Conservation (phyloP, 768 basidiomycete genomes). For the Pleurotus platypus region DNA sequence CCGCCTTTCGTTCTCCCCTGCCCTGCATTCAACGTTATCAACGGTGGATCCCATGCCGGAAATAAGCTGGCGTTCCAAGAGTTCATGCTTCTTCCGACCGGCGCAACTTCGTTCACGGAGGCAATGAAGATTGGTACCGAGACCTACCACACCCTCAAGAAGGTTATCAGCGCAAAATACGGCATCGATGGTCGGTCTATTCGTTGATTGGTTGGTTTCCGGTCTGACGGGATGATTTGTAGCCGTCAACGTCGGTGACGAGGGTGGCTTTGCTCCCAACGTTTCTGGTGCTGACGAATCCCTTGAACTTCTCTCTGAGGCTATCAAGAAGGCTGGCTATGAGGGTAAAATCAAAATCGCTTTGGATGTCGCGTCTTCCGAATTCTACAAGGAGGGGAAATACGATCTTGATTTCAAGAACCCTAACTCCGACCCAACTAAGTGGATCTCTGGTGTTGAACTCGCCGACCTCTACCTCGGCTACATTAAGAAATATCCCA, state of each 20-base stretch:
- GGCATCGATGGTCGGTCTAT: slow-evolving; percentile 85
- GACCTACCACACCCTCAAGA: slow-evolving; percentile 97
- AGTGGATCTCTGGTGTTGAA: slow-evolving; percentile 91
- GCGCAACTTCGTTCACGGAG: slow-evolving; percentile 88
- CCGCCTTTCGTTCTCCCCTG: slow-evolving; percentile 88
- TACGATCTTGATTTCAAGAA: slow-evolving; percentile 99
- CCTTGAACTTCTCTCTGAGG: slow-evolving; percentile 91
- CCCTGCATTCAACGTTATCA: slow-evolving; percentile 99
- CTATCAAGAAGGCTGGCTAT: slow-evolving; percentile 97
- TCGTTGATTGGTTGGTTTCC: slow-evolving; percentile 10
- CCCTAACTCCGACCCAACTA: slow-evolving; percentile 96
- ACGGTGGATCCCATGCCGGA: slow-evolving; percentile 98
- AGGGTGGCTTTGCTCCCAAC: slow-evolving; percentile 99
- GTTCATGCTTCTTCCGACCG: slow-evolving; percentile 98
- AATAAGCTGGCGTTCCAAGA: slow-evolving; percentile 99
- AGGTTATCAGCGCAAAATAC: slow-evolving; percentile 98
- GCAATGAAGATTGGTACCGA: slow-evolving; percentile 99
- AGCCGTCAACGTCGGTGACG: slow-evolving; percentile 99
- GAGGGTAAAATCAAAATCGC: slow-evolving; percentile 99
- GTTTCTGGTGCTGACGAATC: slow-evolving; percentile 96
- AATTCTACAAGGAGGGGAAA: slow-evolving; percentile 99
- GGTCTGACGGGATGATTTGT: slow-evolving; percentile 13
- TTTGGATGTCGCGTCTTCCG: slow-evolving; percentile 97
- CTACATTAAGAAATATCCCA: slow-evolving; percentile 92
- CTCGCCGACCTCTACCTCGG: slow-evolving; percentile 89